Evolutionary conservation across 2,329 filamentous ascomycete genomes (phyloP).

Genomic region (Teratosphaeria destructans): DNA sequence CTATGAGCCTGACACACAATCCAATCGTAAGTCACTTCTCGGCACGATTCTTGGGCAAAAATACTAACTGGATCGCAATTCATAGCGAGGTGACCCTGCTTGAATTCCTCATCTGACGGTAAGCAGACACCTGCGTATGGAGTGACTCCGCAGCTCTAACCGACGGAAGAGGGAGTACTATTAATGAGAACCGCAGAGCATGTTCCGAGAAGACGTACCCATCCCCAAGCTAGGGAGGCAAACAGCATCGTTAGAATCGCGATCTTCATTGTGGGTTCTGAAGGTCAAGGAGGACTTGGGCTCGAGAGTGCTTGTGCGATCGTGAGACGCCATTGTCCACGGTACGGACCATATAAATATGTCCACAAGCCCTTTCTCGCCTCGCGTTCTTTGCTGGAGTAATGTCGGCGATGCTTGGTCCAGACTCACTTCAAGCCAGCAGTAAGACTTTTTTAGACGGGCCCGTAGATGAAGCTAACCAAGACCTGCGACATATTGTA

Average conservation of each 20-base stretch:
- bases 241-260: neutral
- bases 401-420: too few species aligned
- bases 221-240: neutral
- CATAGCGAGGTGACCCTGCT: neutral
- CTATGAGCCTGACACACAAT: too few species aligned
- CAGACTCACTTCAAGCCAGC: too few species aligned
- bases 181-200: neutral
- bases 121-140: neutral
- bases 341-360: too few species aligned
- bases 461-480: too few species aligned
- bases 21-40: too few species aligned
- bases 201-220: neutral
- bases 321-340: neutral
- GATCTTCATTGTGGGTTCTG: neutral
- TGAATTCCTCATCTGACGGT: neutral
- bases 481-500: too few species aligned
- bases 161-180: neutral
- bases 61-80: neutral
- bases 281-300: neutral
- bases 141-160: neutral
- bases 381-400: too few species aligned
- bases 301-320: neutral
- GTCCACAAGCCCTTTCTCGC: too few species aligned
- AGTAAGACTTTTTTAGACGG: too few species aligned
- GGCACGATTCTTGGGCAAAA: too few species aligned